Conservation (phyloP, 495 filamentous ascomycete genomes). For the Neurospora tetraspora region DNA sequence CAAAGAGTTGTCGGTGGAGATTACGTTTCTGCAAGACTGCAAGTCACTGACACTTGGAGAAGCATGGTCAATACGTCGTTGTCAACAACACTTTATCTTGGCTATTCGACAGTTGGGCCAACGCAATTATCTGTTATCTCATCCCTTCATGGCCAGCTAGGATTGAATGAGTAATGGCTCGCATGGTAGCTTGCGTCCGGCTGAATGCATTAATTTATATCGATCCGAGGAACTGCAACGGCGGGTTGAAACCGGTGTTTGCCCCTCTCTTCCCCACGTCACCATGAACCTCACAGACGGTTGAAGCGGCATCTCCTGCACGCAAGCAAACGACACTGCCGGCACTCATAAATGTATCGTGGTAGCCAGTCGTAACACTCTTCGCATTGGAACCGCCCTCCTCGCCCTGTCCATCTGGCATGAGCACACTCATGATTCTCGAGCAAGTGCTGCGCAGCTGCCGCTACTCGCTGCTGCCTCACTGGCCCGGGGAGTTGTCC, state of each 20-base stretch:
- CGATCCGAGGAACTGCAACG: background rate
- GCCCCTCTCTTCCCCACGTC: background rate
- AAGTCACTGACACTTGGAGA: background rate
- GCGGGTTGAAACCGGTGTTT: background rate
- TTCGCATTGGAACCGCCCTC: conserved; percentile 10
- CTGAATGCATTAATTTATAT: background rate
- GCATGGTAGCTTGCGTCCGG: background rate
- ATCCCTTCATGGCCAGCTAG: background rate
- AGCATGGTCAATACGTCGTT: background rate
- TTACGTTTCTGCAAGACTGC: too few relatives aligned
- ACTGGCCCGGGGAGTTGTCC: background rate
- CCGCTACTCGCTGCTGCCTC: background rate
- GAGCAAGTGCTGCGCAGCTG: background rate
- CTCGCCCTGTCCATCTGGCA: conserved; percentile 1
- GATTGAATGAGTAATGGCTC: background rate
- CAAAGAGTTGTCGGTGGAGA: too few relatives aligned
- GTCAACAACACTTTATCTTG: background rate
- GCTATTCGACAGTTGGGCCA: background rate
- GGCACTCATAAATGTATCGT: conserved; percentile 17
- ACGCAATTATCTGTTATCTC: background rate
- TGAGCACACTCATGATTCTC: conserved; percentile 17
- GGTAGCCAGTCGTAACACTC: conserved; percentile 9
- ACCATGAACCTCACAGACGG: conserved; percentile 1
- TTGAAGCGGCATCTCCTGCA: conserved; percentile 16
- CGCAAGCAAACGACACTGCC: conserved; percentile 7